A percentile compares a stretch with the other conserved stretches of the same genome.
phyloP scores from a whole-genome alignment of 371 early-diverging fungal species.

The Dinochytrium kinnereticum region DNA sequence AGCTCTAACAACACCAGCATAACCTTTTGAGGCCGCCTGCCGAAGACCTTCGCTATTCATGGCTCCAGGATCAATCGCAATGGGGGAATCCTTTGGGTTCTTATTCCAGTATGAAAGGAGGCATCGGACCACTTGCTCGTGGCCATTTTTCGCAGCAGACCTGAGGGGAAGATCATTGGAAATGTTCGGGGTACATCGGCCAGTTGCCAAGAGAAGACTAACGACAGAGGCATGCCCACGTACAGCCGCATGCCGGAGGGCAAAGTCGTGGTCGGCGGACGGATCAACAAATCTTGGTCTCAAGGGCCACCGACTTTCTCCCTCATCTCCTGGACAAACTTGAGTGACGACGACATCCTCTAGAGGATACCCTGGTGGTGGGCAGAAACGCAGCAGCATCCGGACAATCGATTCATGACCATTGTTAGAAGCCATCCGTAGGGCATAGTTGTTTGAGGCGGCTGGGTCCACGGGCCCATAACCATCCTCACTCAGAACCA shows the following conservation, averaged over 20 bases:
- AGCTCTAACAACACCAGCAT: slow-evolving; percentile 16
- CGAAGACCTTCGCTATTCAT: slow-evolving; percentile 19
- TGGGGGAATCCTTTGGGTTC: neutral
- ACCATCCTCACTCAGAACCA: slow-evolving; percentile 8
- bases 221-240: slow-evolving; percentile 22
- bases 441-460: neutral
- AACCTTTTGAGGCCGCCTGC: slow-evolving; percentile 24
- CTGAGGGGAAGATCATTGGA: neutral
- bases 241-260: slow-evolving; percentile 21
- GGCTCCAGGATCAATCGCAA: slow-evolving; percentile 24
- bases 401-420: slow-evolving; percentile 1
- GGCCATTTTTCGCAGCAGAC: neutral
- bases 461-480: slow-evolving; percentile 1
- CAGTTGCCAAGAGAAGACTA: slow-evolving; percentile 15
- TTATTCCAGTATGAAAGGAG: neutral
- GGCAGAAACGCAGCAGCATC: slow-evolving; percentile 2
- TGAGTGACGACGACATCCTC: no score
- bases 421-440: neutral
- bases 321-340: neutral
- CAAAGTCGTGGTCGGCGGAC: slow-evolving; percentile 22
- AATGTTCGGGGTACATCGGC: neutral
- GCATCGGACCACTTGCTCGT: neutral
- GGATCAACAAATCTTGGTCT: slow-evolving; percentile 16
- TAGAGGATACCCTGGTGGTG: no score
- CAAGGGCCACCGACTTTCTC: neutral